Evolutionary conservation across 2,329 filamentous ascomycete genomes (phyloP).

Genomic region (Talaromyces sp.): DNA sequence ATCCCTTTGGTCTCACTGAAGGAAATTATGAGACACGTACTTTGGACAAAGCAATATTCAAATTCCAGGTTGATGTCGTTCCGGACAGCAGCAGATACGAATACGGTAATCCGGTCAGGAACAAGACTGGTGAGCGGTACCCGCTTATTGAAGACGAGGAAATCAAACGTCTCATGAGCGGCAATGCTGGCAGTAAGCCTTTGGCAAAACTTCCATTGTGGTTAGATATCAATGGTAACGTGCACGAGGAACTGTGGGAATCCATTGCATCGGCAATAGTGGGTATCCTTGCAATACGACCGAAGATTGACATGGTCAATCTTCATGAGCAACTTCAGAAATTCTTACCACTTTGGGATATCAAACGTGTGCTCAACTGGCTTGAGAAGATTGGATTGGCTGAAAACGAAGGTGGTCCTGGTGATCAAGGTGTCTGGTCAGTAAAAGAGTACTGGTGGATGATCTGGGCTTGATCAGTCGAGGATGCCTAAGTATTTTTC

Average conservation of each 20-base stretch:
- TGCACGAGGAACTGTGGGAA: conserved; percentile 41
- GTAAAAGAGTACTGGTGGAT: conserved; percentile 43
- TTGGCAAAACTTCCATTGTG: conserved; percentile 42
- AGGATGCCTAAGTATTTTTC: not conserved
- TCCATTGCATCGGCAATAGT: conserved; percentile 40
- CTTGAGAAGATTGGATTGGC: conserved; percentile 30
- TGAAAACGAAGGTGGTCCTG: conserved; percentile 22
- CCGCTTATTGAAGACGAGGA: conserved; percentile 1
- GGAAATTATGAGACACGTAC: conserved; percentile 45
- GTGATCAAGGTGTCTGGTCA: conserved; percentile 30
- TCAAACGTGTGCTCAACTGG: conserved; percentile 41
- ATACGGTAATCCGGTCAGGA: conserved; percentile 37
- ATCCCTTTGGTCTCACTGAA: conserved; percentile 47
- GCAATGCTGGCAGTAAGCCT: conserved; percentile 7
- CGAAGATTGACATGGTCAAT: conserved; percentile 35
- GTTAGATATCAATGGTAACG: conserved; percentile 46
- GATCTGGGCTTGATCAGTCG: conserved; percentile 23
- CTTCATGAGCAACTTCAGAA: conserved; percentile 40
- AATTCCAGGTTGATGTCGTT: conserved; percentile 41
- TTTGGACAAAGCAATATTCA: conserved; percentile 44
- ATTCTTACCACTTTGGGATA: conserved; percentile 42
- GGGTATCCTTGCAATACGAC: conserved; percentile 40
- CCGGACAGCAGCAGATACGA: conserved; percentile 36
- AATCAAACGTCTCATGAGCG: not conserved
- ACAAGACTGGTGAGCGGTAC: conserved; percentile 16